Conservation (phyloP, 1,284 basidiomycete genomes). For the Melampsora larici-populina region DNA sequence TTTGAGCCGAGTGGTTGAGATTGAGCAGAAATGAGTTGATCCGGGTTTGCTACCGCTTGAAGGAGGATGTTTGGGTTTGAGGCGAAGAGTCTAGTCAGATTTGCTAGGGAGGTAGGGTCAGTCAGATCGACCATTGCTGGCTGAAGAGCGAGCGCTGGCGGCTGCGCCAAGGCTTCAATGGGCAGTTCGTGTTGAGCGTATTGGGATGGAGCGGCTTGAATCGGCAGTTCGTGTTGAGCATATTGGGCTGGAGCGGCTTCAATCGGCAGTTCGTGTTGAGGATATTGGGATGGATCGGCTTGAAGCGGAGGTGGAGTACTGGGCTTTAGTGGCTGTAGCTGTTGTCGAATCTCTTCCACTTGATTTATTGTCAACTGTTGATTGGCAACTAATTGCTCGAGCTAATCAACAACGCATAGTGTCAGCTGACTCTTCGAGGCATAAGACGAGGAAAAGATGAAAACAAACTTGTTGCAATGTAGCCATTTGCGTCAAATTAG, state of each 20-base stretch:
- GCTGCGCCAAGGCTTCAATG: not conserved
- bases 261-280: conserved; percentile 7
- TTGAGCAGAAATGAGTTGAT: not conserved
- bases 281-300: conserved; percentile 14
- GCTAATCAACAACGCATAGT: conserved; percentile 4
- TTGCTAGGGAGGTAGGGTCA: conserved; percentile 37
- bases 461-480: conserved; percentile 38
- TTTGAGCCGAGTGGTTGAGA: conserved; percentile 1
- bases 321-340: conserved; percentile 39
- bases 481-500: conserved; percentile 35
- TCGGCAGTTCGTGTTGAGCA: conserved; percentile 6
- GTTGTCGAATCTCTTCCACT: conserved; percentile 42
- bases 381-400: conserved; percentile 38
- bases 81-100: conserved; percentile 25
- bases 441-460: not conserved
- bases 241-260: conserved; percentile 12
- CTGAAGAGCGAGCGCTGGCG: conserved; percentile 7
- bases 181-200: conserved; percentile 3
- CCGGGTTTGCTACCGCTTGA: conserved; percentile 18
- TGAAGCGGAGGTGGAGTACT: conserved; percentile 9
- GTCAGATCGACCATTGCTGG: conserved; percentile 9
- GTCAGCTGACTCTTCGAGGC: not conserved
- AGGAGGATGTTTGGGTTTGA: conserved; percentile 33
- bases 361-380: conserved; percentile 42
- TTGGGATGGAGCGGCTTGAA: conserved; percentile 7